These are phyloP conservation scores for Torrubiella hemipterigena DNA, from an alignment of 2,329 filamentous ascomycete species.

Conservation along the genomic window DNA sequence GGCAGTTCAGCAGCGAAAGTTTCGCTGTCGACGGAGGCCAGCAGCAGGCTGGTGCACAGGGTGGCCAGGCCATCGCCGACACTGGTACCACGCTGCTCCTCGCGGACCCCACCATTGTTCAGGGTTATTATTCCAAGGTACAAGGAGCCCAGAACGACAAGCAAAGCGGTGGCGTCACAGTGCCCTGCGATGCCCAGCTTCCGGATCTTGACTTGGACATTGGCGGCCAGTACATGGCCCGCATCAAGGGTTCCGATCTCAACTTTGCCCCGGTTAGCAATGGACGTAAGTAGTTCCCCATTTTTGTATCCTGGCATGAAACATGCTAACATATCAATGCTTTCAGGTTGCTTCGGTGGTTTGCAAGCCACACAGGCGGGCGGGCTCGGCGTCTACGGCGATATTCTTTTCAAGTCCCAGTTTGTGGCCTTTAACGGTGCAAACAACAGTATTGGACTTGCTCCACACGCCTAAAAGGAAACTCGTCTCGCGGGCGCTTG, in stretches of 20 bases:
- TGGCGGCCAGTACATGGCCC: conserved; percentile 44
- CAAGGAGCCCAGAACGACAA: conserved; percentile 26
- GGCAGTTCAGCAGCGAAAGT: conserved; percentile 37
- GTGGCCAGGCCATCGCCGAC: conserved; percentile 39
- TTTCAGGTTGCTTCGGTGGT: conserved; percentile 51
- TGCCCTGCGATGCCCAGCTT: conserved; percentile 31
- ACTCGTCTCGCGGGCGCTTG: no score
- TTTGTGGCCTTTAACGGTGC: conserved; percentile 46
- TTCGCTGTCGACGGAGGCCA: conserved; percentile 39
- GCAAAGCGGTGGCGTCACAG: conserved; percentile 29
- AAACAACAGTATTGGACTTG: conserved; percentile 41
- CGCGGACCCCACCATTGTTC: conserved; percentile 38
- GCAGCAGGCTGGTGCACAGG: conserved; percentile 19
- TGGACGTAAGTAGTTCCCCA: conserved; percentile 30
- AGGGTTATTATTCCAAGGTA: conserved; percentile 36
- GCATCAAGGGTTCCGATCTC: conserved; percentile 38
- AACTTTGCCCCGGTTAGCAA: conserved; percentile 38
- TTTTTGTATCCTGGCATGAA: background rate
- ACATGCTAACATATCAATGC: background rate
- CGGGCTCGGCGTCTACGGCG: conserved; percentile 49
- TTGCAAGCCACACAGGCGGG: conserved; percentile 44
- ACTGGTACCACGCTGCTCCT: conserved; percentile 54
- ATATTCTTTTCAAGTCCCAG: conserved; percentile 50
- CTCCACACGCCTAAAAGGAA: conserved; percentile 14
- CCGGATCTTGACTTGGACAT: conserved; percentile 43